Evolutionary conservation across 805 yeast species (phyloP).

Genomic region (Wickerhamomyces subpelliculosus): DNA sequence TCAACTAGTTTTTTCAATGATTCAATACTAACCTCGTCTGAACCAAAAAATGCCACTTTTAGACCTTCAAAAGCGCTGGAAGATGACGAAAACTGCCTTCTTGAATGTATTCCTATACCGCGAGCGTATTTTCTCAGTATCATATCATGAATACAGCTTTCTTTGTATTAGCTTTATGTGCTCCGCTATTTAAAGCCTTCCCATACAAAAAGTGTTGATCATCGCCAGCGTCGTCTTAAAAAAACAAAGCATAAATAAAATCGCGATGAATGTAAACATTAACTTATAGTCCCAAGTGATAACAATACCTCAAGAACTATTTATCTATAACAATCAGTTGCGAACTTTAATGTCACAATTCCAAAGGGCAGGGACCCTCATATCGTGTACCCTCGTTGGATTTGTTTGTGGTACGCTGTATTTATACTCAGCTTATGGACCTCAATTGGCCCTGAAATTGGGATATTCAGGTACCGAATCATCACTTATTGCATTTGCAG

Average conservation of each 20-base stretch:
- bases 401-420: slow-evolving; percentile 69
- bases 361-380: slow-evolving; percentile 7
- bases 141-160: not conserved
- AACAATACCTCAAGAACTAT: not conserved
- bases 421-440: slow-evolving; percentile 70
- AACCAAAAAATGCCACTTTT: slow-evolving; percentile 66
- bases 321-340: too few species aligned
- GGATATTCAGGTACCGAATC: slow-evolving; percentile 55
- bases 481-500: slow-evolving; percentile 58
- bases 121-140: too few species aligned
- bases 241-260: too few species aligned
- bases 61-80: slow-evolving; percentile 1
- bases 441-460: slow-evolving; percentile 59
- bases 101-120: not conserved
- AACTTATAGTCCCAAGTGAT: too few species aligned
- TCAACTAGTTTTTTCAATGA: slow-evolving; percentile 37
- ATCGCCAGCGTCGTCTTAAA: too few species aligned
- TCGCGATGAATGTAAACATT: too few species aligned
- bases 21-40: slow-evolving; percentile 61
- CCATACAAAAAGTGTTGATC: too few species aligned
- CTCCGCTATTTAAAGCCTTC: too few species aligned
- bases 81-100: not conserved
- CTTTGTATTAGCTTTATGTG: too few species aligned
- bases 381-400: slow-evolving; percentile 29
- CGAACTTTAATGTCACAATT: not conserved